Conservation (phyloP, 148 eudicot species). For the Vaccinium corymbosum region DNA sequence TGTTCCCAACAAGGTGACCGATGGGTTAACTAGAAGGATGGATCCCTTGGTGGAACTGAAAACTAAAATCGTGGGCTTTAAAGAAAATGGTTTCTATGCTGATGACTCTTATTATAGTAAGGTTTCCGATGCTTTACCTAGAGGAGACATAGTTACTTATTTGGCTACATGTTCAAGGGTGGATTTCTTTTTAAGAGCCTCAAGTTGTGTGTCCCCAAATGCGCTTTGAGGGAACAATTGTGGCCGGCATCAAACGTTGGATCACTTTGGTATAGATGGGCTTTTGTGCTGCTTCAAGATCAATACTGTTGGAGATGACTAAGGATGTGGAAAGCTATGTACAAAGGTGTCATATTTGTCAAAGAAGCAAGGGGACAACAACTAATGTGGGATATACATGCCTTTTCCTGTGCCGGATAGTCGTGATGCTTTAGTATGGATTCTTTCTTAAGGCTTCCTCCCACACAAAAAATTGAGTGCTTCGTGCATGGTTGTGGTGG, state of each 20-base stretch:
- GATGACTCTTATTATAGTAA: background rate
- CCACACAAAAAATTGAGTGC: background rate
- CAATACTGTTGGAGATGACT: background rate
- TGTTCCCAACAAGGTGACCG: background rate
- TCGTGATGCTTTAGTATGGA: background rate
- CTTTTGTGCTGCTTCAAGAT: background rate
- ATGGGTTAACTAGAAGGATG: background rate
- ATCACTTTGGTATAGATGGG: background rate
- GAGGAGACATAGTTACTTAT: background rate
- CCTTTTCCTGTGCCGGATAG: background rate
- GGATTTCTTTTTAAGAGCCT: background rate
- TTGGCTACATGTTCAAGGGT: background rate
- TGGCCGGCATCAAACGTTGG: background rate
- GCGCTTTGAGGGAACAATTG: background rate
- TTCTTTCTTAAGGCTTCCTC: background rate
- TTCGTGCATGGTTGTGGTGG: background rate
- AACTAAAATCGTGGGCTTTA: background rate
- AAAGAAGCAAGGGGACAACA: background rate
- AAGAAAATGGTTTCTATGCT: background rate
- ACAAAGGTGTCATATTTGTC: background rate
- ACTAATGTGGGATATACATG: background rate
- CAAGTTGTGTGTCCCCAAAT: background rate
- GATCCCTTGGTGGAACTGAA: background rate
- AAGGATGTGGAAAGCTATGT: background rate
- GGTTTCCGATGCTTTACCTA: background rate